A percentile compares a stretch with the other conserved stretches of the same genome.
These are phyloP conservation scores for Sordariomycetes sp. DNA, from an alignment of 2,329 filamentous ascomycete genomes.

Conservation along the genomic window DNA sequence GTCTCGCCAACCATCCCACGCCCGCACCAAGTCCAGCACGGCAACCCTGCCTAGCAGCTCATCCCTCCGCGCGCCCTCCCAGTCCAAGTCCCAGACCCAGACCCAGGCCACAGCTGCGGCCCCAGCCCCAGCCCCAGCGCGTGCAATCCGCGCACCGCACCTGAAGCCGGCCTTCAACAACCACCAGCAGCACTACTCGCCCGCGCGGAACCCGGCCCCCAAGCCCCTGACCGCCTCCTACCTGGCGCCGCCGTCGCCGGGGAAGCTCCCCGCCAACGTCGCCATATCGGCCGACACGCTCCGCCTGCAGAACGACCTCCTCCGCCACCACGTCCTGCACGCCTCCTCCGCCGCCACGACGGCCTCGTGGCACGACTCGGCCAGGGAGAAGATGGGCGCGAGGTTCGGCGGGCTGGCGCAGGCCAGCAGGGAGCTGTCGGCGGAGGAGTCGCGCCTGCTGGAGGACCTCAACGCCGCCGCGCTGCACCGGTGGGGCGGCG, in stretches of 20 bases:
- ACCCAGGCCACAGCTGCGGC: not conserved
- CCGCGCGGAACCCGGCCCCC: constrained; percentile 47
- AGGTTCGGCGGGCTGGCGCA: constrained; percentile 30
- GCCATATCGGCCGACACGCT: constrained; percentile 47
- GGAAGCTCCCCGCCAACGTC: constrained; percentile 49
- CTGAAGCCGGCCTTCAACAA: constrained; percentile 48
- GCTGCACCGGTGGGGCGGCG: constrained; percentile 38
- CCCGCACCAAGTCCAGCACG: constrained; percentile 6
- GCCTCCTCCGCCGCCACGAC: constrained; percentile 34
- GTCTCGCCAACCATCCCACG: not conserved
- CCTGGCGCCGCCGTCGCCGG: constrained; percentile 50
- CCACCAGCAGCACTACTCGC: constrained; percentile 57
- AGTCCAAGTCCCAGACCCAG: not conserved
- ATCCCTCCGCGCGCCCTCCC: constrained; percentile 6
- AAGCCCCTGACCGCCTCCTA: constrained; percentile 50
- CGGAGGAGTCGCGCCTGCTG: constrained; percentile 27
- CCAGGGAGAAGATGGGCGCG: constrained; percentile 32
- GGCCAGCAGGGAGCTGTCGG: constrained; percentile 21
- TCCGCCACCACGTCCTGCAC: constrained; percentile 56
- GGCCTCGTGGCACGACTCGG: constrained; percentile 44
- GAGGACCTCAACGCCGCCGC: constrained; percentile 41
- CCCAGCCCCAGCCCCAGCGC: constrained; percentile 6
- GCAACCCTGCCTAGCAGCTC: constrained; percentile 11
- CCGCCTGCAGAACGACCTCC: constrained; percentile 50
- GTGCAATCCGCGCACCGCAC: constrained; percentile 17